Evolutionary conservation across 352 stramenopile genomes (phyloP), one percentile per base, ranked within the genome.

Genomic region (Pythium dissimile): DNA sequence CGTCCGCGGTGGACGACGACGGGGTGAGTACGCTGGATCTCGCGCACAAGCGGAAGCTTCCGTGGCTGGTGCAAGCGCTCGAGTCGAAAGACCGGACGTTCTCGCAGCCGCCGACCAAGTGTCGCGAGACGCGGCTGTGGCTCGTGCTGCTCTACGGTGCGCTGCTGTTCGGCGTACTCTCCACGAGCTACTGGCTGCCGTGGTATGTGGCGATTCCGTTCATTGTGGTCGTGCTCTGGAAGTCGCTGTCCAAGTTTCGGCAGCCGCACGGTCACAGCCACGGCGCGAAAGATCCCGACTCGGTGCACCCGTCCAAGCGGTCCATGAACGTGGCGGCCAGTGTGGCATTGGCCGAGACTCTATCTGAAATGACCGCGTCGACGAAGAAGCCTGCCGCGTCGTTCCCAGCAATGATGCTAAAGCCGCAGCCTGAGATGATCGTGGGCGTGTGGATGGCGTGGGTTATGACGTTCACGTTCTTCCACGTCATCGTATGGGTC

Each of bases 391-490:
- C 5, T 13, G 12, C 32, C 11, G 10, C 58, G 10, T 30, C 31
- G 9, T 59, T 66, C 63, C 39, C 71, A 3, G 49, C 57, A 31
- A 56, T 55, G 18, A 49, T 88, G 5, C 48, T 67, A 2, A 77
- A 75, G 38, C 61, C 77, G 12, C 79, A 89, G 30, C 74, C 79
- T 0, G 82, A 92, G 66, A 73, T 80, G 20, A 72, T 80, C 3
- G 87, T 92, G 66, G 82, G 77, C n/a, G 83, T 92, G 45, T 92
- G 82, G 82, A 69, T 87, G 54, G 76, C 68, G 10, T 92, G 80
- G 80, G 69, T 92, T 12, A 23, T 69, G 49, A 60, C 83, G n/a
- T 92, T 92, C 56, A 86, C 78, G 20, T 58, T 86, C 39, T 71
- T 88, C 46, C 79, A 86, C 58, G 51, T 88, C 18, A 73, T 82